Evolutionary conservation across 345 rosid species (phyloP).

Genomic region (Microcos paniculata): DNA sequence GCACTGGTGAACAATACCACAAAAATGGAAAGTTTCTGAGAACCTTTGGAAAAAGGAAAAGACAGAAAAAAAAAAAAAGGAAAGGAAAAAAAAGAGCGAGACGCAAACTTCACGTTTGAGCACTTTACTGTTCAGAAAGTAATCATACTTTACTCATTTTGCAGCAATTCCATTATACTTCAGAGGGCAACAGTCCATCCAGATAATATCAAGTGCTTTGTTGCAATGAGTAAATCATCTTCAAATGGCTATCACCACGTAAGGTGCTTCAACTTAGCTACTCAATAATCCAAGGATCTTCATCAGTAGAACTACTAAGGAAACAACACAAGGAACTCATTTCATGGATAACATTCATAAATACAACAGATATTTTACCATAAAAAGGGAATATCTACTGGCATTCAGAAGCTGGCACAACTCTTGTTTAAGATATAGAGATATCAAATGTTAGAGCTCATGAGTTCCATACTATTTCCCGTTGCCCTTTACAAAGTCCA

Average conservation of each 20-base stretch:
- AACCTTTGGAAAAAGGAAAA: conserved; percentile 12
- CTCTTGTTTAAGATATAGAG: background rate
- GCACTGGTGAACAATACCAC: conserved; percentile 34
- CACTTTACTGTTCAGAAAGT: conserved; percentile 47
- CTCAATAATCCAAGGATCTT: conserved; percentile 3
- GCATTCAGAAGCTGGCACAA: background rate
- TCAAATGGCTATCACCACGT: background rate
- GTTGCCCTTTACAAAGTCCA: background rate
- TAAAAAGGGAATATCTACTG: background rate
- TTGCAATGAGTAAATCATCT: background rate
- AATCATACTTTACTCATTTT: conserved; percentile 39
- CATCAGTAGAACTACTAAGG: background rate
- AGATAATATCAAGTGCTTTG: background rate
- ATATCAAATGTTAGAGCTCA: background rate
- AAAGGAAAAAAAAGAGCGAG: conserved; percentile 41
- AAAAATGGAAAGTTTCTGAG: conserved; percentile 34
- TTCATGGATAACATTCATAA: background rate
- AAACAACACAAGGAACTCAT: background rate
- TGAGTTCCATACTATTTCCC: background rate
- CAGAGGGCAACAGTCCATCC: background rate
- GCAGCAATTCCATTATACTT: background rate
- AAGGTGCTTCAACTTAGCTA: background rate
- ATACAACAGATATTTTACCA: background rate
- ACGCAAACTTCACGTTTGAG: conserved; percentile 30
- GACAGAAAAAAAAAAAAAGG: conserved; percentile 39